Evolutionary conservation across 2,329 filamentous ascomycete species (phyloP), one percentile per base, ranked within the genome.

Genomic region (Aureobasidium leucospermi): DNA sequence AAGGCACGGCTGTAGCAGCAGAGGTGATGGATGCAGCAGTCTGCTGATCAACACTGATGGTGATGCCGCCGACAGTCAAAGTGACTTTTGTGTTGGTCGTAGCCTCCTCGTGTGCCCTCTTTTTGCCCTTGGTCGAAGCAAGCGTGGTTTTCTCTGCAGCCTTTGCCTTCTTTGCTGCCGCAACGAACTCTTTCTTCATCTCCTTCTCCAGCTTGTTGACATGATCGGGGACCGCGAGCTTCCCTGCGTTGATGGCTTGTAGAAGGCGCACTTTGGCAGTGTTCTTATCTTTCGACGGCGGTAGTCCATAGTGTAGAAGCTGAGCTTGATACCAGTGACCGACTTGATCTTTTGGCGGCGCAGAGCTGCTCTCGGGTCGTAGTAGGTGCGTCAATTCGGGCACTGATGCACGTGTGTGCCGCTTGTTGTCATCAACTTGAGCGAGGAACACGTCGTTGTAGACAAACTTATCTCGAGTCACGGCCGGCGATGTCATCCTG

Each of bases 281-380:
- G 23, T 80, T 77, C 70, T 86, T 86, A 46, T 77, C 76, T 65
- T 82, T 83, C 16, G 81, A 82, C 0, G 77, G 75, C 6, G 73
- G 74, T 0, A 87, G 73, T 1, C 81, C 83, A 70, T 86, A 86
- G 69, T 87, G 84, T 4, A 84, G 70, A 10, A 86, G 75, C 63
- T 87, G 83, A 0, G 84, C 82, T 62, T 83, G 78, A 60, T 83
- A 86, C 79, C 80, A 87, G 63, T 85, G 81, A 1, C 76, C 82
- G 0, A 82, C 78, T 45, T 77, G 77, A 64, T 85, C 81, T 46
- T 78, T 75, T 11, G 38, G 7, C 28, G 51, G 38, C 8, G 58
- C 15, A 15, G 41, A 46, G 10, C 31, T 57, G 32, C 29, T 47
- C 15, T 48, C 36, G 2, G 43, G 43, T 39, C 45, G 42, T 16